A percentile compares a stretch with the other conserved stretches of the same genome.
Evolutionary conservation across 805 yeast genomes (phyloP).

Genomic region (Wickerhamomyces ciferrii): DNA sequence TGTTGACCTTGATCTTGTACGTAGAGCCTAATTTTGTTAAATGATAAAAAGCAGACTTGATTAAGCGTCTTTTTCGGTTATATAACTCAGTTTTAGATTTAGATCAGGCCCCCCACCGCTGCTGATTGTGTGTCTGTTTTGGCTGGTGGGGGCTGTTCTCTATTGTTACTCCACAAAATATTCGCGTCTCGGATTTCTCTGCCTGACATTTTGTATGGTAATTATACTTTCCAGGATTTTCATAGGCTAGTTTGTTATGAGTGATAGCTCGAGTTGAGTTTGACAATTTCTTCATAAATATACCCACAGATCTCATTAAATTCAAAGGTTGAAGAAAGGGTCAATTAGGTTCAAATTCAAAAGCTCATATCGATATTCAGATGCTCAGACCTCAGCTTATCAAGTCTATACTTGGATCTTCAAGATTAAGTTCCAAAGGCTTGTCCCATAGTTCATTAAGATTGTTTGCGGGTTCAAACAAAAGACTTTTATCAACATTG

Average conservation of each 20-base stretch:
- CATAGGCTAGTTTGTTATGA: neutral
- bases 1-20: too few relatives aligned
- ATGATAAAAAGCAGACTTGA: too few relatives aligned
- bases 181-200: neutral
- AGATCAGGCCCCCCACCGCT: neutral
- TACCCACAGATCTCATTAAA: neutral
- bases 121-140: too few relatives aligned
- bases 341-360: too few relatives aligned
- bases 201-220: neutral
- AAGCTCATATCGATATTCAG: too few relatives aligned
- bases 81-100: neutral
- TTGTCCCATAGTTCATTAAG: neutral
- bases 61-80: neutral
- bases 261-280: neutral
- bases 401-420: neutral
- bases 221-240: neutral
- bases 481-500: neutral
- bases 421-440: neutral
- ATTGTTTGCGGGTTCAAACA: neutral
- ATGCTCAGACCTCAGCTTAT: neutral
- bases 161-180: neutral
- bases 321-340: too few relatives aligned
- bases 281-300: neutral
- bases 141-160: neutral
- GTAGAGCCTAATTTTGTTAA: too few relatives aligned